Percentiles rank a stretch among this genome's conserved stretches.
phyloP scores from a whole-genome alignment of 805 yeast species.

The Saccharomycopsis sp. region DNA sequence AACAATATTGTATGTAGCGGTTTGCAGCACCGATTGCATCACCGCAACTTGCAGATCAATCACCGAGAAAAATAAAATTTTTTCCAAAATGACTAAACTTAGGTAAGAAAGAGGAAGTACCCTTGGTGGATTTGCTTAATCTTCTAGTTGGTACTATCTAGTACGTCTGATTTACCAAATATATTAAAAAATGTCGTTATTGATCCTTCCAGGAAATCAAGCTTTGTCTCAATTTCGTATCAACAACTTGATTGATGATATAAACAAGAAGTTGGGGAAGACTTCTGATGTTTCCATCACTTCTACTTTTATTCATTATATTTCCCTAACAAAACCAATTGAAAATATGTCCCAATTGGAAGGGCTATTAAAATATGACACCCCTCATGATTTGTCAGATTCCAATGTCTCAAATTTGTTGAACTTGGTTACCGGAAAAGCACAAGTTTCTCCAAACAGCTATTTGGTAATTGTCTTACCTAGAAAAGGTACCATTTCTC shows the following conservation, averaged over 20 bases:
- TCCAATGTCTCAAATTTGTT: constrained; percentile 24
- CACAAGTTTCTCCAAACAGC: constrained; percentile 35
- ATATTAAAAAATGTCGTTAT: no score
- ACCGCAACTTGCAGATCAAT: no score
- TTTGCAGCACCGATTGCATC: no score
- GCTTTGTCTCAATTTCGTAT: constrained; percentile 87
- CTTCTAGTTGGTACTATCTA: neutral
- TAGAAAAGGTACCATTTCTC: constrained; percentile 93
- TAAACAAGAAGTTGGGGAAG: constrained; percentile 51
- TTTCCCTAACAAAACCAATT: constrained; percentile 53
- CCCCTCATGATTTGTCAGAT: constrained; percentile 24
- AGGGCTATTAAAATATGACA: constrained; percentile 25
- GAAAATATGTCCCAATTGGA: constrained; percentile 52
- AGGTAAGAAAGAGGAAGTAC: neutral
- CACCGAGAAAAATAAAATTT: no score
- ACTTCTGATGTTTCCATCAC: constrained; percentile 57
- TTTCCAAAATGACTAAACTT: no score
- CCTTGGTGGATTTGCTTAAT: neutral
- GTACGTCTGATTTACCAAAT: neutral
- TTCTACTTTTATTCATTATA: constrained; percentile 75
- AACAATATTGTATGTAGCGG: no score
- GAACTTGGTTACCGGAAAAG: constrained; percentile 26
- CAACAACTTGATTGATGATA: constrained; percentile 59
- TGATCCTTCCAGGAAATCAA: constrained; percentile 72
- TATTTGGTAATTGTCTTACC: constrained; percentile 76